These are phyloP conservation scores for Westerdykella ornata DNA, from an alignment of 2,329 filamentous ascomycete species.

Conservation along the genomic window DNA sequence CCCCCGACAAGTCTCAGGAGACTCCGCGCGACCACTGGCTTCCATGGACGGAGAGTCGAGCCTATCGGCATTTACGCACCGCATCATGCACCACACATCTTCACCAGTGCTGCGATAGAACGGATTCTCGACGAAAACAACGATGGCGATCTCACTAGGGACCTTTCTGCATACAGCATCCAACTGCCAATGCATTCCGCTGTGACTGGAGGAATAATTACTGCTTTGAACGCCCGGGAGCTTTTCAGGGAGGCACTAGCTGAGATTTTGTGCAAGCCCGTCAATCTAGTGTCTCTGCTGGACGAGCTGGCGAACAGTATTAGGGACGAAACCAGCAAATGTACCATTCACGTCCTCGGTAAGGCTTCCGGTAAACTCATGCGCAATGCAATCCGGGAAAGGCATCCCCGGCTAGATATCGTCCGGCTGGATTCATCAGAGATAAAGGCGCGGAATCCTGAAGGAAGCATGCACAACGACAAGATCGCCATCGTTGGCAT, in stretches of 20 bases:
- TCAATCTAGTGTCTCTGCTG: constrained; percentile 44
- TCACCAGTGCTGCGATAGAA: constrained; percentile 46
- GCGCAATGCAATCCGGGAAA: constrained; percentile 14
- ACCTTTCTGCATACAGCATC: constrained; percentile 29
- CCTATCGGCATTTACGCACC: constrained; percentile 53
- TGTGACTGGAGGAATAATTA: constrained; percentile 41
- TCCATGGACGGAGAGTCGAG: constrained; percentile 47
- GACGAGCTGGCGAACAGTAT: no score
- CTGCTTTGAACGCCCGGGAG: constrained; percentile 42
- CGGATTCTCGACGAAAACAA: constrained; percentile 43
- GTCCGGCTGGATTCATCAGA: not conserved
- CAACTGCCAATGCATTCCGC: constrained; percentile 40
- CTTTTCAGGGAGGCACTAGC: constrained; percentile 40
- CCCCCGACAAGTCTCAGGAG: constrained; percentile 49
- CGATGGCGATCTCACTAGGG: constrained; percentile 39
- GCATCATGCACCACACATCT: constrained; percentile 54
- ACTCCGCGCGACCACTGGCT: constrained; percentile 43
- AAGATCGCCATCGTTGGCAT: constrained; percentile 84
- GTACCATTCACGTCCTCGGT: constrained; percentile 46
- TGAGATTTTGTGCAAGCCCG: constrained; percentile 44
- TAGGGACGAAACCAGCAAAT: constrained; percentile 14
- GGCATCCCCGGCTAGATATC: not conserved
- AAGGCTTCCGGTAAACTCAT: no score
- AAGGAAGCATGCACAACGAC: constrained; percentile 49
- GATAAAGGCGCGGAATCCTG: constrained; percentile 9